These are phyloP conservation scores for Centaurea solstitialis DNA, from an alignment of 129 eudicot genomes.

Conservation along the genomic window DNA sequence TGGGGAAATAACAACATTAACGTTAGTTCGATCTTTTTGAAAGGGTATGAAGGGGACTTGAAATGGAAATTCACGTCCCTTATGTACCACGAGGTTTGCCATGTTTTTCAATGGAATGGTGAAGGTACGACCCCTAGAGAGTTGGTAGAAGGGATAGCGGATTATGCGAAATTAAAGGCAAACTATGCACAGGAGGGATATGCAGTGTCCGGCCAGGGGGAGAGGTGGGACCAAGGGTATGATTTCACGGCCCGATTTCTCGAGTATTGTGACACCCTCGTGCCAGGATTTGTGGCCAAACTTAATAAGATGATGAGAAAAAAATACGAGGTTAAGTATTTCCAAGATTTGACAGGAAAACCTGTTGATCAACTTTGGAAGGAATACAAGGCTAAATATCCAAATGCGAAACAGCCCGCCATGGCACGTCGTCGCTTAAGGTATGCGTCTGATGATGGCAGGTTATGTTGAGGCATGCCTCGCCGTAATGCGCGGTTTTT, in stretches of 20 bases:
- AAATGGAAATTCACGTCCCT: conserved; percentile 13
- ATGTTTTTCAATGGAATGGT: conserved; percentile 41
- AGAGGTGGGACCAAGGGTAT: conserved; percentile 29
- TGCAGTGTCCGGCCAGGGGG: conserved; percentile 15
- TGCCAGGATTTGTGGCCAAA: too few relatives aligned
- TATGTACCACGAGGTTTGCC: conserved; percentile 45
- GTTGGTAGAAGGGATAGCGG: conserved; percentile 21
- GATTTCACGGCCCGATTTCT: neutral
- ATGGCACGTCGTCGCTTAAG: too few relatives aligned
- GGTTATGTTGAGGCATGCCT: too few relatives aligned
- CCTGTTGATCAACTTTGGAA: neutral
- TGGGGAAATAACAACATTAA: conserved; percentile 16
- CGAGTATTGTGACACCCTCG: too few relatives aligned
- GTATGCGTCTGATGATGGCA: too few relatives aligned
- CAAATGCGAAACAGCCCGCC: too few relatives aligned
- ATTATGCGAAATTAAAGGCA: conserved; percentile 3
- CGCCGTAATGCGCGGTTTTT: too few relatives aligned
- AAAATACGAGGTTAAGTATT: neutral
- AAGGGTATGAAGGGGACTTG: neutral
- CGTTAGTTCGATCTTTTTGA: conserved; percentile 1
- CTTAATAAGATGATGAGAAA: conserved; percentile 9
- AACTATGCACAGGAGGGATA: neutral
- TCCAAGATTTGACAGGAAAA: neutral
- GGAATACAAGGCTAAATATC: neutral
- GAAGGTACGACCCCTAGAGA: neutral